Conservation (phyloP, 495 filamentous ascomycete species). For the Aspergillus funiculosus region DNA sequence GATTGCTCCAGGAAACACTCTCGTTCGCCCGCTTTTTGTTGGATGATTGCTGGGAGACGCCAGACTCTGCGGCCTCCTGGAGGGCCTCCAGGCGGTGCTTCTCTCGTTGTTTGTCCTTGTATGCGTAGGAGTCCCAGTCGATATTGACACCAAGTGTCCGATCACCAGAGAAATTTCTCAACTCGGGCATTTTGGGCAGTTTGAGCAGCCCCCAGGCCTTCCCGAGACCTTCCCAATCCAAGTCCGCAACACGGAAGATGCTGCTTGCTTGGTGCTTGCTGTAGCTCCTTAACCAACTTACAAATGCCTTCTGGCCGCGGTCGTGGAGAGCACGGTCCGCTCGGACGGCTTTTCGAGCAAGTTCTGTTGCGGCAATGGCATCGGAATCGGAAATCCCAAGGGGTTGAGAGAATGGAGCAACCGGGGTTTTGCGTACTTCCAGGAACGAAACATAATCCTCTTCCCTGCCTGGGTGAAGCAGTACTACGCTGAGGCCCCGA, state of each 20-base stretch:
- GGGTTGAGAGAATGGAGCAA: slow-evolving; percentile 53
- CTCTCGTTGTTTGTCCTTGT: slow-evolving; percentile 74
- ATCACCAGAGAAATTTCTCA: slow-evolving; percentile 62
- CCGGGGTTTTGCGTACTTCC: slow-evolving; percentile 82
- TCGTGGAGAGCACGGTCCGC: slow-evolving; percentile 80
- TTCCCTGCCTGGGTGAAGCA: slow-evolving; percentile 77
- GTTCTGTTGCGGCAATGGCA: slow-evolving; percentile 43
- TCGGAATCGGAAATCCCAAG: slow-evolving; percentile 51
- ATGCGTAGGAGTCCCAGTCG: slow-evolving; percentile 58
- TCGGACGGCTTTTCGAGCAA: slow-evolving; percentile 56
- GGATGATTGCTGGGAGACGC: slow-evolving; percentile 24
- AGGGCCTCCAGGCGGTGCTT: slow-evolving; percentile 56
- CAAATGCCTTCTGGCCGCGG: slow-evolving; percentile 83
- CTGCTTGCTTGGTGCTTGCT: slow-evolving; percentile 83
- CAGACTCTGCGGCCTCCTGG: slow-evolving; percentile 33
- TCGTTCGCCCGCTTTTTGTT: slow-evolving; percentile 41
- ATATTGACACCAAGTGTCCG: slow-evolving; percentile 55
- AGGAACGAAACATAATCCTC: slow-evolving; percentile 87
- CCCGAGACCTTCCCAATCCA: slow-evolving; percentile 79
- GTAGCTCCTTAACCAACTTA: slow-evolving; percentile 86
- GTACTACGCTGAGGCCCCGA: slow-evolving; percentile 73
- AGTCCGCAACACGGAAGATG: slow-evolving; percentile 79
- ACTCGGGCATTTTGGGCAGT: slow-evolving; percentile 92
- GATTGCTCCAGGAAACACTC: slow-evolving; percentile 76
- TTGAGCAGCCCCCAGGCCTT: slow-evolving; percentile 77